Percentiles rank a stretch among this genome's conserved stretches.
Evolutionary conservation across 225 moss, liverwort and hornwort species (phyloP).

Genomic region (Straminergon stramineum): DNA sequence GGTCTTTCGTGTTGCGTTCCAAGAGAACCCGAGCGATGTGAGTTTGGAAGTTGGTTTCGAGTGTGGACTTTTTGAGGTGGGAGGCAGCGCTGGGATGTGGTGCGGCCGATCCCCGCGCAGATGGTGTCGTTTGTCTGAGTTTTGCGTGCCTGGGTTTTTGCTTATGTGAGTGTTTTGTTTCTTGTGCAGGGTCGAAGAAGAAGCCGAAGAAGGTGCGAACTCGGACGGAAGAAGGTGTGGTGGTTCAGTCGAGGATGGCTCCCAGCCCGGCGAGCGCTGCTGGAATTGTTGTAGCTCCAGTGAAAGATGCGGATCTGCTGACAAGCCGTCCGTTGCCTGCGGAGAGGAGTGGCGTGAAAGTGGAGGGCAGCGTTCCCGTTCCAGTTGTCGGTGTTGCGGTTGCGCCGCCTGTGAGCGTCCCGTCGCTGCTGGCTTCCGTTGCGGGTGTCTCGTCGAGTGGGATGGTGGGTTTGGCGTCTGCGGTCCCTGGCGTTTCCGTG

Average conservation of each 20-base stretch:
- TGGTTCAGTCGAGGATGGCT: conserved; percentile 7
- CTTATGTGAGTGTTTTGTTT: background rate
- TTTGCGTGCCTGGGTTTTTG: background rate
- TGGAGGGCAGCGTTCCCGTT: conserved; percentile 15
- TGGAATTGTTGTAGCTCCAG: background rate
- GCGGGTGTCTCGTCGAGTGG: background rate
- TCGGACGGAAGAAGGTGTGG: conserved; percentile 37
- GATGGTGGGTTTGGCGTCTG: background rate
- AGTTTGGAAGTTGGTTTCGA: background rate
- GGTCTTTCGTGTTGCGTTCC: background rate
- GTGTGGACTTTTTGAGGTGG: background rate
- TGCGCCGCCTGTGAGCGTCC: background rate
- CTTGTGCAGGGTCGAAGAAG: conserved; percentile 2
- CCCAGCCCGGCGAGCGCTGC: background rate
- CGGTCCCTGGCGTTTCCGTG: background rate
- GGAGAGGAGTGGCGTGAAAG: conserved; percentile 29
- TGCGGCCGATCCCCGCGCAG: background rate
- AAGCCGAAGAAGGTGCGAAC: conserved; percentile 54
- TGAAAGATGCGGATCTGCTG: conserved; percentile 25
- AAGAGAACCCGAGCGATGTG: background rate
- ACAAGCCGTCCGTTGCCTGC: background rate
- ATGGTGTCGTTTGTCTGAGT: background rate
- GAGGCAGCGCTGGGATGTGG: background rate
- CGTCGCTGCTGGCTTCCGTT: background rate
- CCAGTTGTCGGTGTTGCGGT: background rate